Evolutionary conservation across 352 stramenopile genomes (phyloP), one percentile per base, ranked within the genome.

Genomic region (Phytophthora macrochlamydospora): DNA sequence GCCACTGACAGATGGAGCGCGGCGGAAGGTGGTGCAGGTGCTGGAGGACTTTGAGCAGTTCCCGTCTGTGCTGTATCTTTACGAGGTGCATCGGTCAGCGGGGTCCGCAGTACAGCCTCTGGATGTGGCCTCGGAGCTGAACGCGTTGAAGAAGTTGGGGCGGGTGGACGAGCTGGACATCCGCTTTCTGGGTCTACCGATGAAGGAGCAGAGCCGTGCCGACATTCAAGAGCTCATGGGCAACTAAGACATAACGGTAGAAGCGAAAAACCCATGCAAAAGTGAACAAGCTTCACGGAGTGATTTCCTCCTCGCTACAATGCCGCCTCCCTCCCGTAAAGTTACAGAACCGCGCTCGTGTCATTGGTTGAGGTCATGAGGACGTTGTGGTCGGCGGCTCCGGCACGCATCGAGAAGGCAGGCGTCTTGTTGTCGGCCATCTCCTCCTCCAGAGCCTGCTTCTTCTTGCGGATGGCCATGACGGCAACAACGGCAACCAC

Each of bases 21-120:
- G 78, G 32, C 60, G 49, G 32, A 63, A 81, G 33, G 53, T 86
- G 28, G 78, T 76, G 43, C 13, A 40, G 6, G 49, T 81, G 62
- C 53, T 90, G 42, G 66, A 77, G 28, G 65, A 86, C 56, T 85
- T 81, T 56, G 80, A 91, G 46, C 80, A 91, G 65, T 91, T 75
- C 51, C 62, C 69, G 56, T 69, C 66, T 7, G 31, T 91, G 29
- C 52, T 87, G 31, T 56, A 74, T 7, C 59, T 91, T n/a, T 88
- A 87, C 68, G 52, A 69, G 33, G 57, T 79, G 50, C 82, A 91
- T 54, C 64, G 67, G 1, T 38, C 67, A 6, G 59, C 78, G 35
- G 59, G 66, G 2, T 45, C 54, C 13, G 60, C 49, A 14, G 69
- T 62, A 31, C 55, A 14, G 51, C 65, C 51, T 42, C 77, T 91